Base-by-base conservation (phyloP, 2,329 filamentous ascomycete species). In the Plectosphaerella cucumerina region DNA sequence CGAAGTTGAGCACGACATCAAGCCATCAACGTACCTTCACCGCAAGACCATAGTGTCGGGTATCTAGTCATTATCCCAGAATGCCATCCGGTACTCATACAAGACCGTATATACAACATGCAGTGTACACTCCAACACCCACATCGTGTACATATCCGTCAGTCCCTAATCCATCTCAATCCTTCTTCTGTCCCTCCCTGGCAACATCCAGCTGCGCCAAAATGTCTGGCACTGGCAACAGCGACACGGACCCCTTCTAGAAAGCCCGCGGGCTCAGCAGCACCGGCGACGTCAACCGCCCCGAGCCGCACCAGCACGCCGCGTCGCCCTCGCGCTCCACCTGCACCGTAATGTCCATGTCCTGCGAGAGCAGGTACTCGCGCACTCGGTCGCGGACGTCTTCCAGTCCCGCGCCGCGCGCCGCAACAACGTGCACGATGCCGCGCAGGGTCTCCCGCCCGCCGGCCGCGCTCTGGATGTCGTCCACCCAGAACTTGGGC, bases 401-500 rank as follows among this genome's bases (percentile, higher is more conserved):
- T 60, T 96, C 90, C 50, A 92, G 65, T 59, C 92, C 85, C 3
- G 86, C 84, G 3, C 79, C 82, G 21, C 82, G 80, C 1, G 85
- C 82, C 1, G 90, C 90, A 53, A 90, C 84, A 37, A 97, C 81
- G 63, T 97, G 93, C 54, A 97, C 92, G 1, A 94, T 86, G 2
- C 93, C 93, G 12, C 92, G 72, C 2, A 97, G 77, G 55, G 75
- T 81, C 51, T 76, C 73, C 2, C 67, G 71, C 3, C 67, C 63
- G 18, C 66, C 65, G 31, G 57, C 61, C 11, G 64, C 61, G 3
- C 59, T 59, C n/a, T 69, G 62, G 72, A 48, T 43, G 55, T 96
- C 91, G 59, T 95, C 90, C 14, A 94, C 74, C 94, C 94, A 99
- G 64, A 97, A 97, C 60, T 91, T 87, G 8, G 93, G 92, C 1